phyloP scores from a whole-genome alignment of 805 yeast species.

The Scheffersomyces lignosus region DNA sequence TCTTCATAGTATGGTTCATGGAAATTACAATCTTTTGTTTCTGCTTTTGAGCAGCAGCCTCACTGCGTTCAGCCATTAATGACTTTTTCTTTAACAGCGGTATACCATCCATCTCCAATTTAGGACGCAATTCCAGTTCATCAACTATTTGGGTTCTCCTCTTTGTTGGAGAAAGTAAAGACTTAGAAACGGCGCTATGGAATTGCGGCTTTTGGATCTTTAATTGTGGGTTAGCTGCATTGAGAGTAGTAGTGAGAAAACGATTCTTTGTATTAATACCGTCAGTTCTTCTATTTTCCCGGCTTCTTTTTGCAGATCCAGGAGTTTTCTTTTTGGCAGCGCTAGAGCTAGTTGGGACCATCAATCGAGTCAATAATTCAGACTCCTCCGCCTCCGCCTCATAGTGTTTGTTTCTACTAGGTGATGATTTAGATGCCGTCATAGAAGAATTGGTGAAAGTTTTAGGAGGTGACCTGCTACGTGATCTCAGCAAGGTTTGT shows the following conservation, averaged over 20 bases:
- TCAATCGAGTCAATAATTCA: conserved; percentile 18
- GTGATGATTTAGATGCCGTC: too few species aligned
- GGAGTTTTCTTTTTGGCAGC: conserved; percentile 23
- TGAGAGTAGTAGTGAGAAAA: conserved; percentile 36
- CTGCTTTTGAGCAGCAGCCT: conserved; percentile 24
- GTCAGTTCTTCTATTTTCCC: conserved; percentile 1
- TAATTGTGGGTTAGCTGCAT: conserved; percentile 29
- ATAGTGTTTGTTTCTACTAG: too few species aligned
- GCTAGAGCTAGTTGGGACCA: conserved; percentile 32
- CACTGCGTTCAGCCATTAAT: conserved; percentile 27
- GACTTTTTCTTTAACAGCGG: conserved; percentile 27
- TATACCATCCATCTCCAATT: conserved; percentile 15
- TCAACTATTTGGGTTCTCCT: conserved; percentile 4
- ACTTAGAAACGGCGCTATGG: conserved; percentile 8
- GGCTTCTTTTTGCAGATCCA: conserved; percentile 1
- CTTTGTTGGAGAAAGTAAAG: conserved; percentile 14
- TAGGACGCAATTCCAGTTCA: conserved; percentile 10
- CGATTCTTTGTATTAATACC: conserved; percentile 23
- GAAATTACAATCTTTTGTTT: conserved; percentile 28
- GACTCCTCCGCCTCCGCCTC: conserved; percentile 2
- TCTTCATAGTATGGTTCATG: conserved; percentile 15
- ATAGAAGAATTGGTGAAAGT: too few species aligned
- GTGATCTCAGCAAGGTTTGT: neutral
- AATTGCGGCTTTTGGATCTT: conserved; percentile 13
- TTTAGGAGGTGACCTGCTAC: neutral